A percentile compares a stretch with the other conserved stretches of the same genome.
phyloP scores from a whole-genome alignment of 192 early-diverging fungal genomes.

The Backusella westeae region DNA sequence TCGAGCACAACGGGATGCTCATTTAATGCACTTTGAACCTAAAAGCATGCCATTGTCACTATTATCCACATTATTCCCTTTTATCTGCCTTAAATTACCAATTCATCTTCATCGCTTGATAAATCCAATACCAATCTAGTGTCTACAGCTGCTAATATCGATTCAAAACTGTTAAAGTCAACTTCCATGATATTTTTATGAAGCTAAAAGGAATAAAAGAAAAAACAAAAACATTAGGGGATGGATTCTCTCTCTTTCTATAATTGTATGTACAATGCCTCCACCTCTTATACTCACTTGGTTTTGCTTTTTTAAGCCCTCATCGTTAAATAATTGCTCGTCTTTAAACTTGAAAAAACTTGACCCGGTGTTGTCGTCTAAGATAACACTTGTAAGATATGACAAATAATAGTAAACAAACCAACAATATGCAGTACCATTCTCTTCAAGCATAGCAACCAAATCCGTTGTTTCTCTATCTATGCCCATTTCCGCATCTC shows the following conservation, averaged over 20 bases:
- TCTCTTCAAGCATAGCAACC: slow-evolving; percentile 25
- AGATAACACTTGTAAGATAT: not conserved
- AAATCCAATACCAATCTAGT: slow-evolving; percentile 8
- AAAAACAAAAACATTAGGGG: not conserved
- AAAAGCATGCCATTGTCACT: not conserved
- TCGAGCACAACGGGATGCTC: slow-evolving; percentile 10
- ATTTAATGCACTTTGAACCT: slow-evolving; percentile 7
- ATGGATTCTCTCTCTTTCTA: not conserved
- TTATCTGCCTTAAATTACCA: slow-evolving; percentile 6
- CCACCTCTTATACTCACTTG: not conserved
- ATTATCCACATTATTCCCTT: not conserved
- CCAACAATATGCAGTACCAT: slow-evolving; percentile 2
- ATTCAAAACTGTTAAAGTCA: slow-evolving; percentile 18
- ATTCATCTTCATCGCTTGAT: slow-evolving; percentile 1
- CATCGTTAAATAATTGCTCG: slow-evolving; percentile 22
- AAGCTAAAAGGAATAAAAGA: not conserved
- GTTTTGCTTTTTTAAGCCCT: not conserved
- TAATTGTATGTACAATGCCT: not conserved
- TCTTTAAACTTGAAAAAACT: slow-evolving; percentile 36
- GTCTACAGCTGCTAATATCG: slow-evolving; percentile 1
- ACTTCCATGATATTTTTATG: slow-evolving; percentile 21
- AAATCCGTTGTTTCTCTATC: slow-evolving; percentile 37
- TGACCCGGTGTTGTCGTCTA: not conserved
- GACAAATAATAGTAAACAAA: not conserved
- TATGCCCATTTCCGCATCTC: slow-evolving; percentile 35